Base-by-base conservation (phyloP, 2,329 filamentous ascomycete species). In the Cladophialophora psammophila region DNA sequence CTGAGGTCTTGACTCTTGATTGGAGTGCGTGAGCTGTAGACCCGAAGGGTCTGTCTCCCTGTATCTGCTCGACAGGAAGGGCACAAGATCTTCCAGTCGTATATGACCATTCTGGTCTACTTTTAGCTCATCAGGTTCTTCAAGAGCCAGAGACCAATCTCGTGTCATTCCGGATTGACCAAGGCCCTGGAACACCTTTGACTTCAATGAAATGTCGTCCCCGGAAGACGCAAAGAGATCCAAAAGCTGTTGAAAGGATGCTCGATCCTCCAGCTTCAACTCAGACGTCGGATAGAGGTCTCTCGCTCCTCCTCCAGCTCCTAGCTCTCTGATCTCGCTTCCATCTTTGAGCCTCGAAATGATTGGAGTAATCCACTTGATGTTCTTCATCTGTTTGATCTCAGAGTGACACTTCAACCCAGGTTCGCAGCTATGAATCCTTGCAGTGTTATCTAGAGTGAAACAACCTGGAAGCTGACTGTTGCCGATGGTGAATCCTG, bases 401-500 rank as follows among this genome's bases (percentile, higher is more conserved):
- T 76, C 9, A 12, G 71, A 76, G 6, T 76, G 75, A 69, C 82
- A 89, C 71, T 75, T 74, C 15, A 77, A 72, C 13, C 89, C 91
- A 69, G 87, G 90, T 74, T 96, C 93, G 72, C 94, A 97, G 74
- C 92, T 96, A 77, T 98, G 94, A 6, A 98, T 82, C 1, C 90
- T 87, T 0, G 87, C 88, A 20, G 81, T 80, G 31, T 85, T 77
- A 31, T 90, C 82, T 0, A 81, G 80, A 0, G 91, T 96, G 32
- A 97, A 80, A 74, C 90, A 95, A 2, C 93, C 93, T 0, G 84
- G 77, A 36, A 91, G 86, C 12, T 83, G 79, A 1, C 83, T 83
- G 72, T 97, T 96, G 1, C 91, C 94, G 59, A 90, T 88, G 63
- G 85, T 84, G 74, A 90, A 94, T 0, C 93, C 93, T 12, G 86